Evolutionary conservation across 306 rosid species (phyloP), one percentile per base, ranked within the genome.

Genomic region (Glycine latifolia): DNA sequence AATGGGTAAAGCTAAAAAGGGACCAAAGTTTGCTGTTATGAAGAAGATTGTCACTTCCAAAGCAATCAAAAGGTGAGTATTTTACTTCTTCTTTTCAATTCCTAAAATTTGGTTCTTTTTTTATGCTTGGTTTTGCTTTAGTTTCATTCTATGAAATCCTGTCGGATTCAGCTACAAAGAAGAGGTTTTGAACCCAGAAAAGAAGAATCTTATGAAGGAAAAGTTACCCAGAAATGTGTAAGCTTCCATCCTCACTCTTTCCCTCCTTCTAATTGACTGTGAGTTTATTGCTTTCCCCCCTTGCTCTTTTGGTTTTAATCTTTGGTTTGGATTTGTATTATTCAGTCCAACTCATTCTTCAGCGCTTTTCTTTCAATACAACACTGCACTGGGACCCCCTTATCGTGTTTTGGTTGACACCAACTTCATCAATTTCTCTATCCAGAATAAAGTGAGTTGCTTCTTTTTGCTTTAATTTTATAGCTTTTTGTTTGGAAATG

Each of bases 351-450:
- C 73, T 74, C 86, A 87, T 82, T 85, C 97, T 67, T 88, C 98
- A 2, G 92, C 97, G 6, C 92, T 93, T 73, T 95, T 93, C 93
- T 95, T 95, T 83, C 81, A 89, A 75, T 76, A 95, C 91, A 95
- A 95, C 86, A 87, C 92, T 68, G 91, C 92, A 0, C 79, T 93
- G 83, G 99, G 98, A 67, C 98, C 99, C 9, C 98, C 99, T 33
- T 95, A 95, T 69, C 94, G 83, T 41, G 93, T 93, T 86, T 83
- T 93, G 86, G 92, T 95, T 2, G 99, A 95, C 86, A 93, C 98
- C 63, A 95, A 91, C 86, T 95, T 95, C 89, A 95, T 95, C 90
- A 93, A 91, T 85, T 95, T 95, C 92, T 95, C 98, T 50, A 91
- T 93, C 44, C 94, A 93, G 87, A 95, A 93, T 82, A 95, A 93